Evolutionary conservation across 371 early-diverging fungal genomes (phyloP).

Genomic region (Mortierella sp.): DNA sequence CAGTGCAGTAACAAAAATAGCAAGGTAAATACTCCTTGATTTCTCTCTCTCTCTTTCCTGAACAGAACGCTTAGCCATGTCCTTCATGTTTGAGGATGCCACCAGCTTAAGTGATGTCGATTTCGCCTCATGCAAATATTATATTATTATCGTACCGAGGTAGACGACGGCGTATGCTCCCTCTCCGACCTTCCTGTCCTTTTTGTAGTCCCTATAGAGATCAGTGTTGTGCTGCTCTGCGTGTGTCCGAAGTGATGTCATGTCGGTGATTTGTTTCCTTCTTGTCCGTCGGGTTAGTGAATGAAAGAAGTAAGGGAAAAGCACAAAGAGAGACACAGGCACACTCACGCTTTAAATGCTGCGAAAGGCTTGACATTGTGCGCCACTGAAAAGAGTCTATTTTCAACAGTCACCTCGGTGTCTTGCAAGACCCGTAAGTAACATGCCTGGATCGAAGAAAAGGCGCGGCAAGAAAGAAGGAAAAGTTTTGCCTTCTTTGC

Average conservation of each 20-base stretch:
- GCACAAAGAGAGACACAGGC: neutral
- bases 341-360: neutral
- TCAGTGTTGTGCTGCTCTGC: conserved; percentile 71
- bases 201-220: conserved; percentile 80
- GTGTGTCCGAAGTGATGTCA: conserved; percentile 46
- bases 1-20: neutral
- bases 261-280: conserved; percentile 5
- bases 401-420: neutral
- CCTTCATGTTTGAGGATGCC: neutral
- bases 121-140: neutral
- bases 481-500: conserved; percentile 9
- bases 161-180: conserved; percentile 98
- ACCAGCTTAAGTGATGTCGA: neutral
- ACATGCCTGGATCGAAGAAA: neutral
- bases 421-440: conserved; percentile 2
- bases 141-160: conserved; percentile 65
- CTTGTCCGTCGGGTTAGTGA: neutral
- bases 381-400: neutral
- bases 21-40: neutral
- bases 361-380: neutral
- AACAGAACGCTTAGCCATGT: neutral
- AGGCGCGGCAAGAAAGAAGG: neutral
- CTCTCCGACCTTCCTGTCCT: conserved; percentile 93
- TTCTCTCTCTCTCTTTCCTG: neutral
- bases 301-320: neutral